Evolutionary conservation across 2,329 filamentous ascomycete genomes (phyloP), one percentile per base, ranked within the genome.

Genomic region (Passalora sequoiae): DNA sequence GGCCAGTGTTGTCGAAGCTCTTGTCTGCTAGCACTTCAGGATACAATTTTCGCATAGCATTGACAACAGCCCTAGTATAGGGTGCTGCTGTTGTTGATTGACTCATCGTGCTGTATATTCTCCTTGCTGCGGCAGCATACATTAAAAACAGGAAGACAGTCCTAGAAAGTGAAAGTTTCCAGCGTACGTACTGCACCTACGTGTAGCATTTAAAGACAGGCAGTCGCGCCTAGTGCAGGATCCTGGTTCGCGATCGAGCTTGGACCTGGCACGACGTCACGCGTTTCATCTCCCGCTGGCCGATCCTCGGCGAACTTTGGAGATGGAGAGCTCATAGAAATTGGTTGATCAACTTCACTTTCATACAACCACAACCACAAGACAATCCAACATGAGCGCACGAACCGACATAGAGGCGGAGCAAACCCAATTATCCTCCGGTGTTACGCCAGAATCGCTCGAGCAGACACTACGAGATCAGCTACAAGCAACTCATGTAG

Each of bases 1-100:
- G 65, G 42, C 92, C 92, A n/a, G 94, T 95, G 61, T 98, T 98
- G 65, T 98, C 92, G 77, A 89, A 98, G 53, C 84, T 81, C 56
- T 83, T 83, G 62, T 97, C 92, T 7, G 92, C 92, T 30, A 96
- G 74, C 47, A 81, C 80, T 62, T 94, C 87, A 0, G 92, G 92
- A 63, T 95, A 98, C 83, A 95, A 72, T 64, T 78, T 82, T 60
- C 77, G 79, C 84, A 95, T 89, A 7, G 86, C 82, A 57, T 74
- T 72, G 44, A 94, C 83, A 38, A 94, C 88, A 6, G 78, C 76
- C 60, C 69, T 67, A 3, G 80, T 80, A 62, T 84, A 86, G 4
- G 79, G 80, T 46, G 78, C 78, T 33, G 64, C 57, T 21, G 65
- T 58, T 21, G 63, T 60, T 33, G 60, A 60, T 22, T 62, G 57